These are phyloP conservation scores for Aspergillus cejpii DNA, from an alignment of 2,329 filamentous ascomycete species.

Conservation along the genomic window DNA sequence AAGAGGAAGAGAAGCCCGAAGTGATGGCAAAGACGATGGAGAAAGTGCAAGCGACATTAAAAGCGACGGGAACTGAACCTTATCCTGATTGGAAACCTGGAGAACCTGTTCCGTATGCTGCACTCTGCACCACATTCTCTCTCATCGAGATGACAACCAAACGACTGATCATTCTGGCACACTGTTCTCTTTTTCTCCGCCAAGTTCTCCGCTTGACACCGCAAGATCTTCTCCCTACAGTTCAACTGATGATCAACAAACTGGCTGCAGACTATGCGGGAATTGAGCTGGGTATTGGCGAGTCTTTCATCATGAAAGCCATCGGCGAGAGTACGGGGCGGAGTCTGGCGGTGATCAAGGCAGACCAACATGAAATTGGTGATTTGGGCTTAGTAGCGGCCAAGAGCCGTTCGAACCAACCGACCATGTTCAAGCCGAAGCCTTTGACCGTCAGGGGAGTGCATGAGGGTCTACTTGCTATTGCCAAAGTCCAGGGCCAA, in stretches of 20 bases:
- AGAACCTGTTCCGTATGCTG: constrained; percentile 85
- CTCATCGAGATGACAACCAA: constrained; percentile 93
- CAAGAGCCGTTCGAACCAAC: constrained; percentile 90
- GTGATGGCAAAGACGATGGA: constrained; percentile 67
- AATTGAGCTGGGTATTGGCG: constrained; percentile 95
- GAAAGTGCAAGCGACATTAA: constrained; percentile 71
- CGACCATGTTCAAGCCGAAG: constrained; percentile 98
- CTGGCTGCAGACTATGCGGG: constrained; percentile 93
- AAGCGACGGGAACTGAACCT: constrained; percentile 63
- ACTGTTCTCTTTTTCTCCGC: constrained; percentile 83
- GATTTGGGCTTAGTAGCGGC: constrained; percentile 91
- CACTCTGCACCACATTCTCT: constrained; percentile 89
- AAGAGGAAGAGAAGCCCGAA: constrained; percentile 61
- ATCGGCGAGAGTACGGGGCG: constrained; percentile 92
- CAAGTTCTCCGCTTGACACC: constrained; percentile 93
- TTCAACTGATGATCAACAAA: constrained; percentile 96
- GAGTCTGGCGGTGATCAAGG: constrained; percentile 81
- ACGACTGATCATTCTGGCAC: constrained; percentile 75
- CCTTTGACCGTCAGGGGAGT: constrained; percentile 79
- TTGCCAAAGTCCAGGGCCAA: constrained; percentile 79
- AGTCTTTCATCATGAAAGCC: constrained; percentile 97
- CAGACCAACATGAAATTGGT: constrained; percentile 92
- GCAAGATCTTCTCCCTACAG: constrained; percentile 75
- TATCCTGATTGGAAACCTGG: constrained; percentile 93
- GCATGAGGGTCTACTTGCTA: constrained; percentile 77